Evolutionary conservation across 164 flowering plant species (phyloP).

Genomic region (Taxillus chinensis): DNA sequence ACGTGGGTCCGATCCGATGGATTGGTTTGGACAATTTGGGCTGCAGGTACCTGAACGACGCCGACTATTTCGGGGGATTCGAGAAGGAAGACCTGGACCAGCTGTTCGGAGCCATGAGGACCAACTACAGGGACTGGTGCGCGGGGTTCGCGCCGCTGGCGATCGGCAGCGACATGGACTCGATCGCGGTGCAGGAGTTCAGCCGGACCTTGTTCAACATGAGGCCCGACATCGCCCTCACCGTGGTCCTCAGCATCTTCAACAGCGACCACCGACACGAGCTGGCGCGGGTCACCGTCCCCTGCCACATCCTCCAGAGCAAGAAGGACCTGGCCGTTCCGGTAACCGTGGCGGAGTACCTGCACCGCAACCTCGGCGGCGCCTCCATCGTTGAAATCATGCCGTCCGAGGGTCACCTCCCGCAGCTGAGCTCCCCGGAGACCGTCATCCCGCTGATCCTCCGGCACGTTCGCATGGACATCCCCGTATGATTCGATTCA

Average conservation of each 20-base stretch:
- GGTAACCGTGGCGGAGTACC: slow-evolving; percentile 46
- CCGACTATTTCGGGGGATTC: slow-evolving; percentile 60
- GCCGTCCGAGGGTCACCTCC: slow-evolving; percentile 58
- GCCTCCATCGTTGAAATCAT: slow-evolving; percentile 54
- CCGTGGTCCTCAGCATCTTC: slow-evolving; percentile 43
- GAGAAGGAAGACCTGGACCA: slow-evolving; percentile 53
- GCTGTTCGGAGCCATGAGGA: slow-evolving; percentile 43
- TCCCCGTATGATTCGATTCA: slow-evolving; percentile 7
- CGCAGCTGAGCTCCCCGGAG: slow-evolving; percentile 70
- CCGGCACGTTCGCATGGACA: slow-evolving; percentile 40
- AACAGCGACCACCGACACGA: slow-evolving; percentile 42
- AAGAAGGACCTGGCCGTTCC: slow-evolving; percentile 68
- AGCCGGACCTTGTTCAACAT: slow-evolving; percentile 69
- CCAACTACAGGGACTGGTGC: slow-evolving; percentile 62
- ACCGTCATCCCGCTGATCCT: slow-evolving; percentile 47
- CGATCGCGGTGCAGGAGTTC: slow-evolving; percentile 62
- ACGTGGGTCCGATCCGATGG: too few relatives aligned
- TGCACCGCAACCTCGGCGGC: slow-evolving; percentile 48
- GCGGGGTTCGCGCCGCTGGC: slow-evolving; percentile 57
- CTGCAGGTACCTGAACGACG: slow-evolving; percentile 48
- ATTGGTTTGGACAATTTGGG: not conserved
- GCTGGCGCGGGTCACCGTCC: slow-evolving; percentile 38
- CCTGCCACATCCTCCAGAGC: slow-evolving; percentile 61
- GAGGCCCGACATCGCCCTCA: slow-evolving; percentile 66
- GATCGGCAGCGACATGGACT: slow-evolving; percentile 64